Conservation (phyloP, 306 rosid species). For the Alnus rubra region DNA sequence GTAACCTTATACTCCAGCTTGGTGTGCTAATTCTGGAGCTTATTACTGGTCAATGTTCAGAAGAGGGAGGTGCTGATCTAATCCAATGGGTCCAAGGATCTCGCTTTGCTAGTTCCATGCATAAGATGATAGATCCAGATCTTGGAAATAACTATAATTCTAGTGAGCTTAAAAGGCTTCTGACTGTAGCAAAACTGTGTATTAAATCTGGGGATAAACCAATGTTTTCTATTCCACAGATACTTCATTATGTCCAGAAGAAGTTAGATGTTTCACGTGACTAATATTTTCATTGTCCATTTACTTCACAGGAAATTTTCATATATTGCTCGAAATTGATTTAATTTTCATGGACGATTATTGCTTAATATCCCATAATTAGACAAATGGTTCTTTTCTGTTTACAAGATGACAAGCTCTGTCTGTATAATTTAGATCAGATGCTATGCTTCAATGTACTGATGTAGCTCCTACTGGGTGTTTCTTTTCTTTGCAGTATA, state of each 20-base stretch:
- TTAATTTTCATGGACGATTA: neutral
- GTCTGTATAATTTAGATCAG: neutral
- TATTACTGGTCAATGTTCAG: conserved; percentile 84
- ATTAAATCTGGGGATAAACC: conserved; percentile 68
- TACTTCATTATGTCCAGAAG: conserved; percentile 71
- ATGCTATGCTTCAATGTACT: neutral
- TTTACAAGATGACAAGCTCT: neutral
- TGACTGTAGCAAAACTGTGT: conserved; percentile 82
- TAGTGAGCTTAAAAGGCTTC: conserved; percentile 71
- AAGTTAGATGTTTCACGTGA: conserved; percentile 44
- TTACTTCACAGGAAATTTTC: neutral
- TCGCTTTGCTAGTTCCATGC: conserved; percentile 60
- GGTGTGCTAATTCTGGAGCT: conserved; percentile 85
- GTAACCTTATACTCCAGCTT: conserved; percentile 70
- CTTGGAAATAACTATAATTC: conserved; percentile 69
- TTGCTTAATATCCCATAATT: neutral
- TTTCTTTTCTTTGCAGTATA: neutral
- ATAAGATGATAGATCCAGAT: conserved; percentile 93
- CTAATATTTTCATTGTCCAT: conserved; percentile 10
- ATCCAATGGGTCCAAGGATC: conserved; percentile 84
- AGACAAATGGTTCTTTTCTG: neutral
- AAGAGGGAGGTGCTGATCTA: conserved; percentile 63
- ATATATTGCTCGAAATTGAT: conserved; percentile 6
- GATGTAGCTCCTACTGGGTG: neutral
- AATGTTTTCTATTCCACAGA: conserved; percentile 64